Conservation (phyloP, 352 stramenopile species). For the Phytophthora boehmeriae region DNA sequence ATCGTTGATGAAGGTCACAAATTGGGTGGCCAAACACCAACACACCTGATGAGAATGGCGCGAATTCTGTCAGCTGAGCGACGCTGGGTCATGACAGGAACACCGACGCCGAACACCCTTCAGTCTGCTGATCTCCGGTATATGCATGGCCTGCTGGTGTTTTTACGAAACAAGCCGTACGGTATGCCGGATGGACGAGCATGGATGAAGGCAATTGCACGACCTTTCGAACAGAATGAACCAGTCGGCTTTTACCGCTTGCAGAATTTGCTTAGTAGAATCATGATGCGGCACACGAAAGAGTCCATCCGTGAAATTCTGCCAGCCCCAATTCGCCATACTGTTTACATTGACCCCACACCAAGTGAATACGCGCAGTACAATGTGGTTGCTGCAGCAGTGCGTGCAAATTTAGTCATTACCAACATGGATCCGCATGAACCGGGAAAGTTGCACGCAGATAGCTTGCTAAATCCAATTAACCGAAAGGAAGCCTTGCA, state of each 20-base stretch:
- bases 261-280: constrained; percentile 73
- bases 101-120: constrained; percentile 91
- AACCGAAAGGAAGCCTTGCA: constrained; percentile 54
- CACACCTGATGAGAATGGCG: constrained; percentile 83
- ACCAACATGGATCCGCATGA: constrained; percentile 57
- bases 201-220: constrained; percentile 67
- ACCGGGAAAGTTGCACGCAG: constrained; percentile 48
- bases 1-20: constrained; percentile 96
- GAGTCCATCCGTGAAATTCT: constrained; percentile 69
- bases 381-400: constrained; percentile 55
- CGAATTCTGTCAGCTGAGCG: constrained; percentile 77
- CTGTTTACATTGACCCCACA: constrained; percentile 55
- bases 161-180: constrained; percentile 86
- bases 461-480: constrained; percentile 71
- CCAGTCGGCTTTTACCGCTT: constrained; percentile 64
- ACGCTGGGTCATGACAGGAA: constrained; percentile 97
- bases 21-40: constrained; percentile 60
- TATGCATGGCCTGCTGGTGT: constrained; percentile 88
- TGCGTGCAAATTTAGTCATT: constrained; percentile 65
- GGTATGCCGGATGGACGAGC: constrained; percentile 61
- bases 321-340: constrained; percentile 43
- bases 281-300: constrained; percentile 96
- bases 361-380: constrained; percentile 64
- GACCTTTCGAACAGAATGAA: constrained; percentile 62
- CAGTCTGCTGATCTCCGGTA: constrained; percentile 77